Conservation (phyloP, 129 eudicot genomes). For the Flaveria ramosissima region DNA sequence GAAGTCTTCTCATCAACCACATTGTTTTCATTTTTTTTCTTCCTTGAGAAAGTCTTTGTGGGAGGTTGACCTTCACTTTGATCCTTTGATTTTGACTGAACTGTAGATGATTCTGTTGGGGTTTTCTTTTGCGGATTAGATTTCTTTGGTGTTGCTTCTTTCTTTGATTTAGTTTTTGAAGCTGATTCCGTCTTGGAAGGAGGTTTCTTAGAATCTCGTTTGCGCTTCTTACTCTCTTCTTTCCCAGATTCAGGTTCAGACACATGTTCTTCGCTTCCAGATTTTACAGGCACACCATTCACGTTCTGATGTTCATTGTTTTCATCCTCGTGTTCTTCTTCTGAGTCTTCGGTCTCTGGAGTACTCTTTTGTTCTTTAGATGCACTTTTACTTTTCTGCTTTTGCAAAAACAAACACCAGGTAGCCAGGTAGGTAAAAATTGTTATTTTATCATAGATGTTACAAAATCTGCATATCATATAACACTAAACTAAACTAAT, state of each 20-base stretch:
- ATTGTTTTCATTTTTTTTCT: conserved; percentile 53
- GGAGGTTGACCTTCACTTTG: conserved; percentile 41
- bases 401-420: conserved; percentile 38
- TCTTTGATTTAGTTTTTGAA: conserved; percentile 49
- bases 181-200: conserved; percentile 50
- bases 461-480: not conserved
- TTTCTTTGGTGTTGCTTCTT: conserved; percentile 43
- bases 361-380: conserved; percentile 46
- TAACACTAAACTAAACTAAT: not conserved
- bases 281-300: conserved; percentile 54
- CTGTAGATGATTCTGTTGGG: conserved; percentile 51
- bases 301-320: conserved; percentile 45
- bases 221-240: conserved; percentile 43
- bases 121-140: conserved; percentile 51
- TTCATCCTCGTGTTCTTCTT: conserved; percentile 45
- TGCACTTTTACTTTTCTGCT: conserved; percentile 42
- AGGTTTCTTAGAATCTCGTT: conserved; percentile 41
- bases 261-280: conserved; percentile 60
- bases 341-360: conserved; percentile 48
- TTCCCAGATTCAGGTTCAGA: conserved; percentile 61
- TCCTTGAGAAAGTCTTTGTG: conserved; percentile 65
- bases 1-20: conserved; percentile 60
- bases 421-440: not conserved
- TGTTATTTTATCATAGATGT: not conserved
- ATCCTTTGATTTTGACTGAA: conserved; percentile 46